These are phyloP conservation scores for Cercospora nicotianae DNA, from an alignment of 2,329 filamentous ascomycete species.

Conservation along the genomic window DNA sequence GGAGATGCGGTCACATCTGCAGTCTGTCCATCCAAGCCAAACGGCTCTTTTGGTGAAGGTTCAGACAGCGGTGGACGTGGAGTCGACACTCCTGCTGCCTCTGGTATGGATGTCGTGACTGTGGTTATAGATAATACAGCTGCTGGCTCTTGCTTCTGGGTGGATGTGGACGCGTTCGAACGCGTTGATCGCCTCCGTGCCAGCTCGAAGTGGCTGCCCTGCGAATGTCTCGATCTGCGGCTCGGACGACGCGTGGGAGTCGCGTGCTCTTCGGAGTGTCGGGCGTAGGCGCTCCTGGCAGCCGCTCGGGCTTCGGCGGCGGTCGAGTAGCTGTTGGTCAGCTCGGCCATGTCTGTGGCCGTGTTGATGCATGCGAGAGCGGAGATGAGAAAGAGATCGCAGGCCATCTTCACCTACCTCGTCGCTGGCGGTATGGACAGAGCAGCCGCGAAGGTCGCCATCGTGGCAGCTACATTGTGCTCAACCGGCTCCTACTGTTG, in stretches of 20 bases:
- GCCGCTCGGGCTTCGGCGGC: conserved; percentile 2
- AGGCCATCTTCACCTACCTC: conserved; percentile 3
- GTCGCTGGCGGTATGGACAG: background rate
- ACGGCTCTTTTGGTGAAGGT: background rate
- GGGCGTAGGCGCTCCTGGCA: conserved; percentile 10
- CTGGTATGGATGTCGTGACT: background rate
- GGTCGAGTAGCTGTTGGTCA: conserved; percentile 1
- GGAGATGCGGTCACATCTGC: background rate
- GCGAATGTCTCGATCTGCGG: conserved; percentile 5
- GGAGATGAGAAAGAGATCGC: background rate
- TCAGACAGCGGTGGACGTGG: background rate
- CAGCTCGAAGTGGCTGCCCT: conserved; percentile 11
- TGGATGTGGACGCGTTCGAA: conserved; percentile 4
- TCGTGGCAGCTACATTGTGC: background rate
- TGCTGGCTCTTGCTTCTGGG: conserved; percentile 1
- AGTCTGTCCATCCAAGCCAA: background rate
- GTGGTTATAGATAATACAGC: background rate
- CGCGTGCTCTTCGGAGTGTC: conserved; percentile 3
- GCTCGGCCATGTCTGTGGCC: conserved; percentile 4
- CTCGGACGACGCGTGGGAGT: conserved; percentile 11
- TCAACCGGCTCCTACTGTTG: background rate
- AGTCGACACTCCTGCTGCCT: background rate
- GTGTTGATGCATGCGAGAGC: background rate
- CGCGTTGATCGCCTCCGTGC: conserved; percentile 5
- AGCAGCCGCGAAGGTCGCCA: background rate